Base-by-base conservation (phyloP, 495 filamentous ascomycete genomes). In the Parathielavia hyrcaniae region DNA sequence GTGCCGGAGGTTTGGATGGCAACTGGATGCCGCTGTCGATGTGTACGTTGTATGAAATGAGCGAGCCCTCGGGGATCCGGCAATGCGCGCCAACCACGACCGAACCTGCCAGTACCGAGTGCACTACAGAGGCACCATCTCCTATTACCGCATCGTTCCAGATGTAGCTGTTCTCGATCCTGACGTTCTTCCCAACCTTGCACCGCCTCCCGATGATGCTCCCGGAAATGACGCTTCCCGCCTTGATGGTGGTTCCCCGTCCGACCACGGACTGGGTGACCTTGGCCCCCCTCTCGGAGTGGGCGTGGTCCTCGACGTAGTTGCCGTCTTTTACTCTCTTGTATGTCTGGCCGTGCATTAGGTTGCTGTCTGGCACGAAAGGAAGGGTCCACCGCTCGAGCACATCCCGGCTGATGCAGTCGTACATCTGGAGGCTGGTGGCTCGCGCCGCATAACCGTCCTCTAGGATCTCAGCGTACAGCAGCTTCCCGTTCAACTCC, bases 401-500 rank as follows among this genome's bases (percentile, higher is more conserved):
- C n/a, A 97, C 77, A 66, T 99, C 95, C 68, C 81, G 84, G 69
- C 82, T 92, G n/a, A 97, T 79, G 19, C 90, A 84, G 68, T 96
- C 90, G 69, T 97, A 99, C 51, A 92, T 86, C 67, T 86, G 86
- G 40, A 97, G 75, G 63, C 89, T 95, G 61, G 82, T 85, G 12
- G 88, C 92, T 49, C 93, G 80, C 0, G 90, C 89, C 5, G 88
- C 87, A 63, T 85, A 85, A 54, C 92, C 90, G 50, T 89, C 83
- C 23, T 82, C 80, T 52, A 96, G 73, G 55, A 98, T 85, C 60
- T 96, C 83, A n/a, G 88, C 87, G 67, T 96, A 89, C 32, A 99
- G 87, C 6, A 90, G 90, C 76, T 97, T 97, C 23, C 90, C 90
- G 71, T 97, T 96, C 47, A 97, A 79, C 69, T 99, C 93, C 70